These are phyloP conservation scores for Talaromyces sp. DNA, from an alignment of 2,329 filamentous ascomycete species.

Conservation along the genomic window DNA sequence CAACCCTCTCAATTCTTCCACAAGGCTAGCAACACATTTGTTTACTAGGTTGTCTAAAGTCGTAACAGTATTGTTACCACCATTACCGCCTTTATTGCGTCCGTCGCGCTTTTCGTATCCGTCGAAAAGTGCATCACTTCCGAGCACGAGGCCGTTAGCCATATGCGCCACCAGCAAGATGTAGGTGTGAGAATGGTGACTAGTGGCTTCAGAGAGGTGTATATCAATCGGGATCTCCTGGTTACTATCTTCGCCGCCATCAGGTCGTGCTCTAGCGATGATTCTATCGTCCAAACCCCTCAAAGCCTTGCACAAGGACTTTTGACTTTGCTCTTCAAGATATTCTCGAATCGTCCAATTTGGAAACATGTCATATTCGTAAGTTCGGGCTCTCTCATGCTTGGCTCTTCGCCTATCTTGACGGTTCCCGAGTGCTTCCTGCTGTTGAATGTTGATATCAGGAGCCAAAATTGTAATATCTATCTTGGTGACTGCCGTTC, in stretches of 20 bases:
- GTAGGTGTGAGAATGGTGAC: conserved; percentile 48
- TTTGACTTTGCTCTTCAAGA: conserved; percentile 23
- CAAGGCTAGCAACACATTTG: conserved; percentile 45
- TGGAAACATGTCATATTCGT: neutral
- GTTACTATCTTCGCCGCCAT: conserved; percentile 4
- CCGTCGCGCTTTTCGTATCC: conserved; percentile 18
- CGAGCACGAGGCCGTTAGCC: conserved; percentile 47
- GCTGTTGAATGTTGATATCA: conserved; percentile 23
- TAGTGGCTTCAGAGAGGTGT: conserved; percentile 42
- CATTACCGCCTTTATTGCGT: neutral
- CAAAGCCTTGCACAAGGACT: conserved; percentile 21
- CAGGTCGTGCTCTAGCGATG: conserved; percentile 12
- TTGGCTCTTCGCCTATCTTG: neutral
- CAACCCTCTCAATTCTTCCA: conserved; percentile 40
- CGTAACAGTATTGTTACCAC: conserved; percentile 23
- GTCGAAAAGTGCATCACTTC: conserved; percentile 51
- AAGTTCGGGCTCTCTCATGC: neutral
- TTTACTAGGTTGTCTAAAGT: conserved; percentile 39
- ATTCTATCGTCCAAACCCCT: conserved; percentile 12
- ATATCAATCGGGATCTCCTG: conserved; percentile 25
- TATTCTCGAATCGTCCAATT: conserved; percentile 25
- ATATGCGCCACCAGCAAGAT: conserved; percentile 55
- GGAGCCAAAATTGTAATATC: conserved; percentile 41
- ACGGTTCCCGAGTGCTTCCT: conserved; percentile 9
- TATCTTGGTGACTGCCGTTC: conserved; percentile 33